phyloP scores from a whole-genome alignment of 768 basidiomycete species.

The Psilocybe tampanensis region DNA sequence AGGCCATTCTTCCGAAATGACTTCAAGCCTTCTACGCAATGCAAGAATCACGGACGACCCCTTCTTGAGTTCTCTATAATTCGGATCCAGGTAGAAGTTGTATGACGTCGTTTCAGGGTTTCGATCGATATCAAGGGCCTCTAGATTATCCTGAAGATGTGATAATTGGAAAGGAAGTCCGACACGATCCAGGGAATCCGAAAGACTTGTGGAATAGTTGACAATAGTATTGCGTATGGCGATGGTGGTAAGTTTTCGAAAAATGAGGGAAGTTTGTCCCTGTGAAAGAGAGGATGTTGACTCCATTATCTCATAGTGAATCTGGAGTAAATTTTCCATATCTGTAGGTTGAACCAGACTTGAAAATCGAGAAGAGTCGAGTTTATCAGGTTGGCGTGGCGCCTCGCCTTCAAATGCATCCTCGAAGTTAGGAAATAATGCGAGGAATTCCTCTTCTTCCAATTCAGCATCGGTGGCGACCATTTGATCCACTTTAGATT shows the following conservation, averaged over 20 bases:
- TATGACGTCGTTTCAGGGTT: slow-evolving; percentile 32
- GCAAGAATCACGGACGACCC: slow-evolving; percentile 51
- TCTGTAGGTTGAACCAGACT: slow-evolving; percentile 35
- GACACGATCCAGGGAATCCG: slow-evolving; percentile 49
- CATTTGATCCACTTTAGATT: slow-evolving; percentile 52
- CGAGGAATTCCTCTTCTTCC: slow-evolving; percentile 83
- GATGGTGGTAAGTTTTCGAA: slow-evolving; percentile 34
- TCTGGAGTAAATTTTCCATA: slow-evolving; percentile 40
- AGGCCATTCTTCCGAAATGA: slow-evolving; percentile 82
- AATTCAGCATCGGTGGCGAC: slow-evolving; percentile 68
- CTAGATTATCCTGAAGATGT: slow-evolving; percentile 41
- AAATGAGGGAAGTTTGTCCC: slow-evolving; percentile 14
- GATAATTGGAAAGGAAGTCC: slow-evolving; percentile 55
- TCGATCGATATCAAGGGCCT: slow-evolving; percentile 12
- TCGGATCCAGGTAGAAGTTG: slow-evolving; percentile 84
- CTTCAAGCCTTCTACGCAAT: slow-evolving; percentile 54
- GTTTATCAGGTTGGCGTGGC: neutral
- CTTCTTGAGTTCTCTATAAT: slow-evolving; percentile 70
- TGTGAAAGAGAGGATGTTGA: neutral
- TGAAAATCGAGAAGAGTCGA: slow-evolving; percentile 14
- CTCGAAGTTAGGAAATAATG: slow-evolving; percentile 86
- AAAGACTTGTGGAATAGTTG: slow-evolving; percentile 30
- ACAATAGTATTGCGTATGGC: slow-evolving; percentile 36
- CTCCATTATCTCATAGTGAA: slow-evolving; percentile 47
- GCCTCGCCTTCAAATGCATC: slow-evolving; percentile 43